Evolutionary conservation across 805 yeast genomes (phyloP), one percentile per base, ranked within the genome.

Genomic region (Candida anglica): DNA sequence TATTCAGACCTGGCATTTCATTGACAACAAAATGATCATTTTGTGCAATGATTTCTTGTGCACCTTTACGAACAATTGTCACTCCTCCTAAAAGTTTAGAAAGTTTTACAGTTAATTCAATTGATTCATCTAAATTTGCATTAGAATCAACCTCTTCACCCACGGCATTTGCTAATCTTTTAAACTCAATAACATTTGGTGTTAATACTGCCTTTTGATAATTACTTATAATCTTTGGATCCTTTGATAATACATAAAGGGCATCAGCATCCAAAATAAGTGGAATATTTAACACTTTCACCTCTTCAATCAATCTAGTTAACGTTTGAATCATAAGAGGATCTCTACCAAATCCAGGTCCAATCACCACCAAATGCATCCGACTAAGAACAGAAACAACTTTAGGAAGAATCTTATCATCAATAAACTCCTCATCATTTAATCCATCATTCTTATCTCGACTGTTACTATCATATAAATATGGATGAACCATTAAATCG

Each of bases 401-500:
- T 48, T 76, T 76, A 16, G 79, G 77, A 50, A 83, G 42, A 9
- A 84, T 66, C 32, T 61, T 58, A 6, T 50, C 44, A n/a, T 65
- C 62, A 27, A 77, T 52, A 33, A 66, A 58, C 19, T 50, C 54
- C 18, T 49, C 50, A 3, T 46, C 46, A 3, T 49, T 44, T 16
- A 6, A 62, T n/a, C n/a, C n/a, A n/a, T n/a, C n/a, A n/a, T n/a
- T n/a, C n/a, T n/a, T n/a, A n/a, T n/a, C n/a, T n/a, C n/a, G n/a
- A n/a, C n/a, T n/a, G 30, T 54, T 59, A 37, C 67, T 50, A 46
- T 79, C 88, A 36, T 62, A 69, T 43, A 89, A 53, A 53, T 86
- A 87, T 0, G 98, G 98, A 63, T 93, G 98, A 1, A 93, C 95
- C 97, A 91, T 93, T 32, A 91, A 62, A 52, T 91, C 88, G 0